phyloP scores from a whole-genome alignment of 805 yeast species.

The Ogataea populi-albae region DNA sequence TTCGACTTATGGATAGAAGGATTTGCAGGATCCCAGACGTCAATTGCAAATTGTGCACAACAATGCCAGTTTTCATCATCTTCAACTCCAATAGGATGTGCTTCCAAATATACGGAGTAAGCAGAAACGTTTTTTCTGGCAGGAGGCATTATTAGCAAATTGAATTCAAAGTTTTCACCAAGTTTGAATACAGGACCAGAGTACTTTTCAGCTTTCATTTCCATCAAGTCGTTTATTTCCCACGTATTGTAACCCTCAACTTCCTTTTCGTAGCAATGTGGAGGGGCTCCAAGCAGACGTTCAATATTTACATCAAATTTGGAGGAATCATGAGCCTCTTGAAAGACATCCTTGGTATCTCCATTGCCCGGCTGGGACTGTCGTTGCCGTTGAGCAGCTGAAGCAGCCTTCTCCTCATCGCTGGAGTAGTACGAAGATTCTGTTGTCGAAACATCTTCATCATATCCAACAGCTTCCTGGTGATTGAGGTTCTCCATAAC shows the following conservation, averaged over 20 bases:
- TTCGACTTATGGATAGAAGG: conserved; percentile 58
- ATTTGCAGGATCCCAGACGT: conserved; percentile 76
- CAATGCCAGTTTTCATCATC: conserved; percentile 61
- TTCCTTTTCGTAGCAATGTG: conserved; percentile 31
- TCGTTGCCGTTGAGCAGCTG: conserved; percentile 4
- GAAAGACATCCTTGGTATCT: conserved; percentile 1
- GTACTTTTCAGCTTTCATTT: conserved; percentile 33
- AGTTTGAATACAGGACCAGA: conserved; percentile 47
- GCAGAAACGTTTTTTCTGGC: conserved; percentile 60
- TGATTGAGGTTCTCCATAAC: conserved; percentile 10
- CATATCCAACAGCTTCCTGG: conserved; percentile 13
- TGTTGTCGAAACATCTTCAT: conserved; percentile 22
- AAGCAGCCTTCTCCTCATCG: conserved; percentile 16
- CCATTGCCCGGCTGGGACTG: conserved; percentile 2
- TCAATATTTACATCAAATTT: conserved; percentile 19
- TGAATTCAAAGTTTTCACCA: conserved; percentile 62
- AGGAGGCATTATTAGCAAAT: conserved; percentile 67
- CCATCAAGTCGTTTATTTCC: conserved; percentile 35
- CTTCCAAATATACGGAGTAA: conserved; percentile 78
- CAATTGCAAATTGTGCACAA: conserved; percentile 89
- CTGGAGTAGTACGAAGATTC: conserved; percentile 23
- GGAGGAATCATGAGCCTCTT: conserved; percentile 18
- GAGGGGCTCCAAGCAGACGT: conserved; percentile 24
- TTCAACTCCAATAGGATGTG: conserved; percentile 43
- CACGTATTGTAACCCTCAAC: conserved; percentile 37